Conservation (phyloP, 257 asterid species). For the Ajuga chamaepitys region DNA sequence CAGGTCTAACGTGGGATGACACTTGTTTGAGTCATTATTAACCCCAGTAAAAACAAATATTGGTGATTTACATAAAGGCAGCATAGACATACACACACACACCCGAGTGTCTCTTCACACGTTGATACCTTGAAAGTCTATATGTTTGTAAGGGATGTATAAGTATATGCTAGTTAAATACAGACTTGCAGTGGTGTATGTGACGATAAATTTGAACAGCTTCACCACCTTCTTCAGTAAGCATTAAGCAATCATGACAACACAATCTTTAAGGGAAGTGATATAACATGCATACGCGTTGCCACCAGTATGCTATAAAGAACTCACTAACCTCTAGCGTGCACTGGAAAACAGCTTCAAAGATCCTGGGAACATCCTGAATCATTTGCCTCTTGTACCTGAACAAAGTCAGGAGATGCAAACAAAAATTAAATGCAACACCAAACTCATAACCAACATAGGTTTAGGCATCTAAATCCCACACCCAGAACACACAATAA, state of each 20-base stretch:
- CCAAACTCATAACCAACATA: constrained; percentile 2
- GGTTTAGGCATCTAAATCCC: neutral
- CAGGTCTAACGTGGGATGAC: neutral
- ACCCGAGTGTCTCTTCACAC: neutral
- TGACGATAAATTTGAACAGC: neutral
- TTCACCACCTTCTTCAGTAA: neutral
- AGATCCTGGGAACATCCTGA: constrained; percentile 82
- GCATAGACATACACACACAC: neutral
- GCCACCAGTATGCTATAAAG: neutral
- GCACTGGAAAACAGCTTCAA: constrained; percentile 90
- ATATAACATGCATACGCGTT: neutral
- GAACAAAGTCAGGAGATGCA: constrained; percentile 9
- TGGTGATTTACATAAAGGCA: neutral
- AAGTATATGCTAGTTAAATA: neutral
- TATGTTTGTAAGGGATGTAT: neutral
- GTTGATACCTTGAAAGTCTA: neutral
- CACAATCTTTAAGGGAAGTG: neutral
- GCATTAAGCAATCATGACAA: neutral
- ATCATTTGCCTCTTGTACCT: constrained; percentile 84
- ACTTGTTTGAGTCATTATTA: neutral
- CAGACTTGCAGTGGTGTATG: neutral
- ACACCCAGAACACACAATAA: neutral
- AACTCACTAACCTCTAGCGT: constrained; percentile 68
- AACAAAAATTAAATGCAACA: neutral
- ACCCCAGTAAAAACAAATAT: neutral